phyloP scores from a whole-genome alignment of 495 filamentous ascomycete species.

The Schizothecium vesticola region DNA sequence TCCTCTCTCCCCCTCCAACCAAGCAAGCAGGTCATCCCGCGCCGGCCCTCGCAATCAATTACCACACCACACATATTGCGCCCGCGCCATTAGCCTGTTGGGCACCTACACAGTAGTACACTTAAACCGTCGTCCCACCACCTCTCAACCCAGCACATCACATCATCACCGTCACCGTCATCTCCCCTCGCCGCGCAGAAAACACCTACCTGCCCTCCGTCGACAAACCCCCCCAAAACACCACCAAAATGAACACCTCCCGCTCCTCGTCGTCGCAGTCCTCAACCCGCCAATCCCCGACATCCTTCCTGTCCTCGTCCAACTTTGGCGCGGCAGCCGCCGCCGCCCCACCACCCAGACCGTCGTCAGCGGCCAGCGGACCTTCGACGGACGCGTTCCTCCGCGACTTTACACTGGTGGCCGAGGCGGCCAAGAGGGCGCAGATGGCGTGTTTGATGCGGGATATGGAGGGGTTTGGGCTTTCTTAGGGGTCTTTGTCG shows the following conservation, averaged over 20 bases:
- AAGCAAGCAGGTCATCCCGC: slow-evolving; percentile 3
- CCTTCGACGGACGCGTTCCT: slow-evolving; percentile 58
- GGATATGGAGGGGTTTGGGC: slow-evolving; percentile 65
- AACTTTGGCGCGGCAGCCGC: not conserved
- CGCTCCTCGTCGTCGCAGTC: slow-evolving; percentile 27
- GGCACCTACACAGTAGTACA: not conserved
- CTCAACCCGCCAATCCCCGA: slow-evolving; percentile 23
- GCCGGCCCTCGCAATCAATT: slow-evolving; percentile 7
- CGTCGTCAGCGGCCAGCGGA: slow-evolving; percentile 19
- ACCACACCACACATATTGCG: slow-evolving; percentile 20
- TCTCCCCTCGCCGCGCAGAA: not conserved
- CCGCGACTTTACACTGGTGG: slow-evolving; percentile 77
- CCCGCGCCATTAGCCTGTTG: slow-evolving; percentile 17
- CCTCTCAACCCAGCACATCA: not conserved
- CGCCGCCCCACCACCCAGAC: slow-evolving; percentile 13
- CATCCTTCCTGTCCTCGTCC: not conserved
- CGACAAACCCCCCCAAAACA: not conserved
- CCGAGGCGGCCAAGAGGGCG: slow-evolving; percentile 91
- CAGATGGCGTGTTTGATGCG: slow-evolving; percentile 82
- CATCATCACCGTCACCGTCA: not conserved
- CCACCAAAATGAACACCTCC: slow-evolving; percentile 33
- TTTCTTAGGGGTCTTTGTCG: slow-evolving; percentile 33
- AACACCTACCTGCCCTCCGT: not conserved
- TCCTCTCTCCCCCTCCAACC: not conserved
- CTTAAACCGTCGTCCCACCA: not conserved